Conservation (phyloP, 2,329 filamentous ascomycete genomes). For the Coniochaeta sp. region DNA sequence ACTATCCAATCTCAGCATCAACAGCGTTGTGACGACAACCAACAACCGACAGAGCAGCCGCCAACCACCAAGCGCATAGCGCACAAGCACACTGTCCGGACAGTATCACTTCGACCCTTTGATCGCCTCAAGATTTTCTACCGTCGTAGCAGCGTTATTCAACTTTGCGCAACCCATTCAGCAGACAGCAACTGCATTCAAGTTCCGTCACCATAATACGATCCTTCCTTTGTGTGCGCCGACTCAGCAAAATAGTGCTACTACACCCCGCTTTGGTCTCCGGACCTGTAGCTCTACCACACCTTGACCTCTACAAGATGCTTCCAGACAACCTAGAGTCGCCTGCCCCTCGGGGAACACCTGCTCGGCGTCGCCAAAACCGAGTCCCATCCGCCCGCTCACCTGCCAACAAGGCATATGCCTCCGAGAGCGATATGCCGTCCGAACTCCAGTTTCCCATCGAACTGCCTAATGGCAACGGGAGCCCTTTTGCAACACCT, state of each 20-base stretch:
- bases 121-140: background rate
- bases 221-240: background rate
- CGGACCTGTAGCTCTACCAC: background rate
- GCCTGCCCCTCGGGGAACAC: slow-evolving; percentile 25
- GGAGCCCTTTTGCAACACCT: slow-evolving; percentile 33
- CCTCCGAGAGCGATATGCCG: slow-evolving; percentile 49
- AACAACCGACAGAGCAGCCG: slow-evolving; percentile 4
- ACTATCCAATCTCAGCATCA: background rate
- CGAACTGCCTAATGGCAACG: slow-evolving; percentile 16
- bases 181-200: background rate
- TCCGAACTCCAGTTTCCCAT: slow-evolving; percentile 26
- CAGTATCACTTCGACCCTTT: background rate
- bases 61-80: too few relatives aligned
- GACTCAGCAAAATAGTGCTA: slow-evolving; percentile 12
- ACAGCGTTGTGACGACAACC: slow-evolving; percentile 1
- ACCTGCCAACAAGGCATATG: slow-evolving; percentile 46
- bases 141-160: background rate
- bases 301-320: slow-evolving; percentile 20
- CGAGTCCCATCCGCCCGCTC: slow-evolving; percentile 28
- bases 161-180: background rate
- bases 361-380: slow-evolving; percentile 32
- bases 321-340: slow-evolving; percentile 18
- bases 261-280: slow-evolving; percentile 8
- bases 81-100: background rate
- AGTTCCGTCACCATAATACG: background rate